These are phyloP conservation scores for Coleophoma crateriformis DNA, from an alignment of 2,329 filamentous ascomycete genomes.

Conservation along the genomic window DNA sequence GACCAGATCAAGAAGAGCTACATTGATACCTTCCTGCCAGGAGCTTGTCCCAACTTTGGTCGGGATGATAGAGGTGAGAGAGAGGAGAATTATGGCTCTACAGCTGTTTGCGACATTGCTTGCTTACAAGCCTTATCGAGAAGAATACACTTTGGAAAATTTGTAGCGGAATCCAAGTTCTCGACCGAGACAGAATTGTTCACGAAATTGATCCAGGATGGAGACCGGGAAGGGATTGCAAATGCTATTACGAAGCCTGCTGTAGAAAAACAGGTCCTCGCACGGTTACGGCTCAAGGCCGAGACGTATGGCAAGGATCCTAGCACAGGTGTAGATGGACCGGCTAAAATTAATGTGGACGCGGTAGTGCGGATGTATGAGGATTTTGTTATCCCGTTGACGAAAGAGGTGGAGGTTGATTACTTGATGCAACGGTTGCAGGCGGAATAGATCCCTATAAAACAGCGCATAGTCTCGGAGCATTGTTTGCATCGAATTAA, in stretches of 20 bases:
- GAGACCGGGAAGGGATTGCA: slow-evolving; percentile 76
- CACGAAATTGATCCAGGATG: slow-evolving; percentile 73
- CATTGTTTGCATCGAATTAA: neutral
- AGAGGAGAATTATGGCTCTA: slow-evolving; percentile 91
- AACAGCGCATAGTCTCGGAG: neutral
- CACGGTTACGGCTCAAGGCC: slow-evolving; percentile 80
- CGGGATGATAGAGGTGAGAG: slow-evolving; percentile 75
- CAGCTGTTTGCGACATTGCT: slow-evolving; percentile 84
- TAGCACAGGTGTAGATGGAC: slow-evolving; percentile 51
- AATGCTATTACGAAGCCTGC: slow-evolving; percentile 83
- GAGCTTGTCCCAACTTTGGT: slow-evolving; percentile 73
- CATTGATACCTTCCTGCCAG: slow-evolving; percentile 74
- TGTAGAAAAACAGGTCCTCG: slow-evolving; percentile 88
- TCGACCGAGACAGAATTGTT: slow-evolving; percentile 75
- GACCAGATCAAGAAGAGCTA: slow-evolving; percentile 81
- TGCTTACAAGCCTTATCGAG: slow-evolving; percentile 86
- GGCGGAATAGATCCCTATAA: slow-evolving; percentile 4
- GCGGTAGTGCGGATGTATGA: slow-evolving; percentile 87
- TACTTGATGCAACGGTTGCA: slow-evolving; percentile 92
- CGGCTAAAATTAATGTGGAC: slow-evolving; percentile 83
- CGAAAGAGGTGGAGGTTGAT: slow-evolving; percentile 97
- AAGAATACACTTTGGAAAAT: slow-evolving; percentile 96
- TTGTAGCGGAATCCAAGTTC: slow-evolving; percentile 96
- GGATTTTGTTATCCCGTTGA: slow-evolving; percentile 91
- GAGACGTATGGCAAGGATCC: slow-evolving; percentile 92